These are phyloP conservation scores for Coemansia sp. DNA, from an alignment of 192 early-diverging fungal species.

Conservation along the genomic window DNA sequence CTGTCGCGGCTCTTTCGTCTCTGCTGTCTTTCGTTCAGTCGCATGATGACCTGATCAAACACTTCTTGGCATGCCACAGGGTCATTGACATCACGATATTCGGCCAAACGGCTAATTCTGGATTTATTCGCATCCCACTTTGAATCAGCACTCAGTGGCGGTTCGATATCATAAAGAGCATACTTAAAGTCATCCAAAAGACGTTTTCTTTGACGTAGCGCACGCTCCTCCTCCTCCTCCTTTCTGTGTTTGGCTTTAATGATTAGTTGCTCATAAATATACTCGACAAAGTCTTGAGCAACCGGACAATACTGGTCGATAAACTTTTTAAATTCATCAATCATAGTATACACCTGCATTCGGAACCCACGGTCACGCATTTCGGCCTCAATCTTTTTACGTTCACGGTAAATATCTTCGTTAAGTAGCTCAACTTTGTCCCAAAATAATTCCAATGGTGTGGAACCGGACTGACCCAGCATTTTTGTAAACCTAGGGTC, in stretches of 20 bases:
- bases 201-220: conserved; percentile 64
- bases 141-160: conserved; percentile 55
- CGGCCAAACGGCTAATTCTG: conserved; percentile 33
- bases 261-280: conserved; percentile 53
- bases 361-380: conserved; percentile 33
- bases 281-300: conserved; percentile 1
- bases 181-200: conserved; percentile 77
- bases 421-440: conserved; percentile 80
- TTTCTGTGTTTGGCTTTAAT: conserved; percentile 55
- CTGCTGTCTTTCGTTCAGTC: conserved; percentile 53
- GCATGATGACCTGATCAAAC: conserved; percentile 69
- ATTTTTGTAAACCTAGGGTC: conserved; percentile 68
- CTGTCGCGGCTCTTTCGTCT: conserved; percentile 11
- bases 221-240: conserved; percentile 69
- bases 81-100: conserved; percentile 64
- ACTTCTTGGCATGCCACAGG: conserved; percentile 63
- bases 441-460: conserved; percentile 92
- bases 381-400: conserved; percentile 56
- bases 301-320: conserved; percentile 10
- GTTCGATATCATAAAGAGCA: conserved; percentile 63
- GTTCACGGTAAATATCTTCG: conserved; percentile 65
- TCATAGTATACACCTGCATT: conserved; percentile 7
- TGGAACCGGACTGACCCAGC: conserved; percentile 78
- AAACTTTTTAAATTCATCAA: conserved; percentile 48
- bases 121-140: conserved; percentile 65